phyloP scores from a whole-genome alignment of 306 rosid species.

The Gastrolobium villosum region DNA sequence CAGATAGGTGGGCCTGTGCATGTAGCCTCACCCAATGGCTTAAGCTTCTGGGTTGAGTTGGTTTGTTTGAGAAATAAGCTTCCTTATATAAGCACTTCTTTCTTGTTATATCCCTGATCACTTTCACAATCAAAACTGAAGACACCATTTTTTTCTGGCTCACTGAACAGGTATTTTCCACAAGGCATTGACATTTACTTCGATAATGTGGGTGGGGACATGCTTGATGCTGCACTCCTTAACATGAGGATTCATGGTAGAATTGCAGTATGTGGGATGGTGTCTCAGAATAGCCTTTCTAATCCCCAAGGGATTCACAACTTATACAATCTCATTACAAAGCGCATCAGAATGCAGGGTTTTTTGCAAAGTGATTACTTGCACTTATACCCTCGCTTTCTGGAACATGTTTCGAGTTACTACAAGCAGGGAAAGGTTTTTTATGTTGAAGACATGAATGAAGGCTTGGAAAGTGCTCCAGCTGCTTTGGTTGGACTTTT shows the following conservation, averaged over 20 bases:
- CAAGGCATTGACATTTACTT: constrained; percentile 63
- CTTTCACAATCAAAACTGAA: background rate
- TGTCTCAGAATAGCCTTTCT: constrained; percentile 54
- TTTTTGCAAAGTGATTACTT: constrained; percentile 58
- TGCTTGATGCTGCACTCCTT: constrained; percentile 58
- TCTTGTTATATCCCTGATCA: background rate
- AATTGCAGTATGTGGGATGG: constrained; percentile 62
- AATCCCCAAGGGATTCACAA: constrained; percentile 52
- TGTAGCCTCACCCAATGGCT: too few species aligned
- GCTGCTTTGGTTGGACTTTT: constrained; percentile 55
- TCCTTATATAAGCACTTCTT: background rate
- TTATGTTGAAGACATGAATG: constrained; percentile 59
- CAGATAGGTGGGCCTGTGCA: too few species aligned
- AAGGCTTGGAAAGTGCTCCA: constrained; percentile 57
- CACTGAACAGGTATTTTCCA: constrained; percentile 52
- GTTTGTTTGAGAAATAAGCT: constrained; percentile 18
- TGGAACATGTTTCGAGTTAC: constrained; percentile 48
- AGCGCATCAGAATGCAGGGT: constrained; percentile 56
- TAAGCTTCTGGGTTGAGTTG: too few species aligned
- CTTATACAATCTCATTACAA: constrained; percentile 42
- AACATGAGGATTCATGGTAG: constrained; percentile 62
- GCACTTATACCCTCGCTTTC: constrained; percentile 53
- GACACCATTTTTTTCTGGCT: background rate
- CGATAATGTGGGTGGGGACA: constrained; percentile 58
- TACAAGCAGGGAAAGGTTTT: constrained; percentile 55